Conservation (phyloP, 2,329 filamentous ascomycete genomes). For the Cryphonectria nitschkei region DNA sequence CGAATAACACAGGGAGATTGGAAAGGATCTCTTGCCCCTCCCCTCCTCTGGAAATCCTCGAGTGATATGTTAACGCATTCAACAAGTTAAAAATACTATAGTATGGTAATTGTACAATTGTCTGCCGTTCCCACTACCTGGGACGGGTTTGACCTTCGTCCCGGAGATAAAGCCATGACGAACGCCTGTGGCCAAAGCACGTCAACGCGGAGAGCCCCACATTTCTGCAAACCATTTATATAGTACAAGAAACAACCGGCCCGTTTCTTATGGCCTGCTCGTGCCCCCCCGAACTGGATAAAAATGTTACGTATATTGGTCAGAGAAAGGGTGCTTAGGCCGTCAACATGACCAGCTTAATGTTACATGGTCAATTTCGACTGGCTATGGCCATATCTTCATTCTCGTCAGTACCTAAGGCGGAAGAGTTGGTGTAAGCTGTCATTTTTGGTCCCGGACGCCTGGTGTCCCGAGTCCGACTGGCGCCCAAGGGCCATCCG, state of each 20-base stretch:
- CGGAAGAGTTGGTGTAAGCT: too few relatives aligned
- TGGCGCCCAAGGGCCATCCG: too few relatives aligned
- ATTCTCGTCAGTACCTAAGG: too few relatives aligned
- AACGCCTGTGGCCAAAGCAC: conserved; percentile 17
- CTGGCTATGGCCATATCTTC: too few relatives aligned
- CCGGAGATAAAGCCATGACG: conserved; percentile 15
- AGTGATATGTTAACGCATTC: not conserved
- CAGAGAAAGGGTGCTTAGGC: not conserved
- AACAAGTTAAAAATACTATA: not conserved
- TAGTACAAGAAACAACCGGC: not conserved
- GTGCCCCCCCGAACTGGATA: too few relatives aligned
- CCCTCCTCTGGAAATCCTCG: too few relatives aligned
- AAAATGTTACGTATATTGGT: too few relatives aligned
- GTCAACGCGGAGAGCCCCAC: conserved; percentile 11
- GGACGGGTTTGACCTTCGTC: not conserved
- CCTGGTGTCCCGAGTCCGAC: too few relatives aligned
- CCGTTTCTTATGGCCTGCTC: not conserved
- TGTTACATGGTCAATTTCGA: not conserved
- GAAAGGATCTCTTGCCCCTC: too few relatives aligned
- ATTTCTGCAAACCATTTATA: not conserved
- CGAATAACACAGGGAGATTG: not conserved
- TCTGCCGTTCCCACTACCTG: not conserved
- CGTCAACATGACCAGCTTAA: not conserved
- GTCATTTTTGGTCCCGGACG: too few relatives aligned
- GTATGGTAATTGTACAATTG: not conserved